A percentile compares a stretch with the other conserved stretches of the same genome.
These are phyloP conservation scores for Penicillium pulvis DNA, from an alignment of 495 filamentous ascomycete genomes.

Conservation along the genomic window DNA sequence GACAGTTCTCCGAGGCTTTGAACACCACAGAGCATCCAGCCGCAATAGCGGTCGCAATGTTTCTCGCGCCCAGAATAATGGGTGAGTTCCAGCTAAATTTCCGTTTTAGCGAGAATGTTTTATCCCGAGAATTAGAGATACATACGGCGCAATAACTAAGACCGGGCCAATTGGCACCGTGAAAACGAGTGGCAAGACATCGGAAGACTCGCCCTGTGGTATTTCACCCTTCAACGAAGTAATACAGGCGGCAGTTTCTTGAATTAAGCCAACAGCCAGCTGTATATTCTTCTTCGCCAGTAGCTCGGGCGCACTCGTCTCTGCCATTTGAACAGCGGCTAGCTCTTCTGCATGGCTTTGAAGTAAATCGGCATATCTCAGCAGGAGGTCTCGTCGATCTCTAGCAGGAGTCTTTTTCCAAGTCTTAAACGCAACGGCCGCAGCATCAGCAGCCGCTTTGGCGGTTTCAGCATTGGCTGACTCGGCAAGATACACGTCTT, in stretches of 20 bases:
- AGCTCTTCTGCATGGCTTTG: background rate
- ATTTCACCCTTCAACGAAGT: background rate
- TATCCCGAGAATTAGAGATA: background rate
- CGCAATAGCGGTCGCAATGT: conserved; percentile 69
- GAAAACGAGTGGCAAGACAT: conserved; percentile 49
- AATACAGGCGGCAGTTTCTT: background rate
- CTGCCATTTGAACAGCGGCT: background rate
- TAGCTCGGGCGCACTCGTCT: background rate
- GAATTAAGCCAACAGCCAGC: background rate
- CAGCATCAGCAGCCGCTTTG: background rate
- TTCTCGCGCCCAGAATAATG: conserved; percentile 57
- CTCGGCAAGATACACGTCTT: background rate
- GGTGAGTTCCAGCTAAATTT: conserved; percentile 57
- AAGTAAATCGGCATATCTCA: background rate
- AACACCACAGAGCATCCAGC: conserved; percentile 69
- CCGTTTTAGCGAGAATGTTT: too few species aligned
- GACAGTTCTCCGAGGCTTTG: conserved; percentile 70
- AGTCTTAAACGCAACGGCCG: background rate
- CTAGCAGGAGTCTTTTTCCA: background rate
- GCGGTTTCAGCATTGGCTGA: background rate
- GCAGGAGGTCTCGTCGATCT: background rate
- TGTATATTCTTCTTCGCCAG: background rate
- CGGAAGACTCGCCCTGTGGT: background rate
- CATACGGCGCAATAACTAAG: conserved; percentile 55
- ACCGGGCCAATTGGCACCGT: conserved; percentile 82